Evolutionary conservation across 805 yeast genomes (phyloP), one percentile per base, ranked within the genome.

Genomic region (Hanseniaspora taiwanica): DNA sequence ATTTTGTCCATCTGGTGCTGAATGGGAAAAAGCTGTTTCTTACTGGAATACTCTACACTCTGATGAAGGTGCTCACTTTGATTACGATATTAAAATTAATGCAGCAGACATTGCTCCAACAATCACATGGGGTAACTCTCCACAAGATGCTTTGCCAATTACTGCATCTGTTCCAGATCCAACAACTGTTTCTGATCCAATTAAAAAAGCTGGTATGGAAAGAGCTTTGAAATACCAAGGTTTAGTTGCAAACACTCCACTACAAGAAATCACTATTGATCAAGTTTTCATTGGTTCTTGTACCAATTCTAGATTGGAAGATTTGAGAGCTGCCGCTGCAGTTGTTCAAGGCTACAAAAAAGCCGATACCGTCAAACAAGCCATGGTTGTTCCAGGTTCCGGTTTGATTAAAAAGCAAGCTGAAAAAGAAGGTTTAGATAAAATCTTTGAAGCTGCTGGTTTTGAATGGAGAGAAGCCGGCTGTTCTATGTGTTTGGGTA

Each of bases 401-500:
- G 98, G 98, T 49, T 70, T 91, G 46, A 91, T 91, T 49, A 91
- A 89, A 66, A 67, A 69, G 45, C 93, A 84, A 64, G 98, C 98
- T 41, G 98, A 91, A 66, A 69, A 65, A 46, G 98, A 91, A 67
- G 98, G 98, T 40, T 71, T 91, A 43, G 91, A 91, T 62, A 82
- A 83, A 66, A 74, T 91, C 43, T 91, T 91, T 56, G 75, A 68
- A 54, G 84, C 76, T 38, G 96, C 98, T 39, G 97, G 95, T 17
- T 91, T 91, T 58, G 89, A 83, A 52, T 91, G 98, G 98, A 81
- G 98, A 69, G 98, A 91, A 68, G 97, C 98, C 49, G 98, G 98
- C 46, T 91, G 98, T 67, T 89, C 97, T 33, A 91, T 91, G 98
- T 91, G 98, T 68, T 73, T 91, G 40, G 98, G 98, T 63, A 91